phyloP scores from a whole-genome alignment of 257 asterid species.

The Henckelia pumila region DNA sequence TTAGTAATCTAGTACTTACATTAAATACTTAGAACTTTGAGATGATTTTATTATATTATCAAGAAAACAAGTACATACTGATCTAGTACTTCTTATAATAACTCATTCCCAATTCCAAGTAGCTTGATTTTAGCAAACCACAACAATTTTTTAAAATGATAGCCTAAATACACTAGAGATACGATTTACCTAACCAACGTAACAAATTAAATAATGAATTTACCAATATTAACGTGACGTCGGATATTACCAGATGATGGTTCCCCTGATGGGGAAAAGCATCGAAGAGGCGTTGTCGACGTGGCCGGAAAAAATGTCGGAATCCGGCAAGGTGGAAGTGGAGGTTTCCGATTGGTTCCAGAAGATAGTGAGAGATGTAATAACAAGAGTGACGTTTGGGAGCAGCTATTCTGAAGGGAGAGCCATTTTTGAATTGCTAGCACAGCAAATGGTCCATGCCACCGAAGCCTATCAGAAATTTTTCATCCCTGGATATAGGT shows the following conservation, averaged over 20 bases:
- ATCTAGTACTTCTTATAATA: not conserved
- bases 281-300: constrained; percentile 50
- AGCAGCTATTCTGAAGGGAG: constrained; percentile 73
- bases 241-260: constrained; percentile 53
- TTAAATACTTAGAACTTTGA: too few relatives aligned
- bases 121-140: too few relatives aligned
- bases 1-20: too few relatives aligned
- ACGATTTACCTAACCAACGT: too few relatives aligned
- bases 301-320: constrained; percentile 59
- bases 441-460: constrained; percentile 81
- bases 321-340: constrained; percentile 52
- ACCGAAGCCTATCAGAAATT: constrained; percentile 71
- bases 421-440: constrained; percentile 63
- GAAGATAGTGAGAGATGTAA: constrained; percentile 61
- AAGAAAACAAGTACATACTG: too few relatives aligned
- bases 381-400: constrained; percentile 72
- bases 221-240: too few relatives aligned
- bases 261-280: constrained; percentile 66
- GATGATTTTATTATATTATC: too few relatives aligned
- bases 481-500: constrained; percentile 84
- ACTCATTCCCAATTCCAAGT: too few relatives aligned
- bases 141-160: too few relatives aligned
- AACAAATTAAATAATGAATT: too few relatives aligned
- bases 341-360: constrained; percentile 75
- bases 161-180: too few relatives aligned